phyloP scores from a whole-genome alignment of 768 basidiomycete species.

The Pluteus cervinus region DNA sequence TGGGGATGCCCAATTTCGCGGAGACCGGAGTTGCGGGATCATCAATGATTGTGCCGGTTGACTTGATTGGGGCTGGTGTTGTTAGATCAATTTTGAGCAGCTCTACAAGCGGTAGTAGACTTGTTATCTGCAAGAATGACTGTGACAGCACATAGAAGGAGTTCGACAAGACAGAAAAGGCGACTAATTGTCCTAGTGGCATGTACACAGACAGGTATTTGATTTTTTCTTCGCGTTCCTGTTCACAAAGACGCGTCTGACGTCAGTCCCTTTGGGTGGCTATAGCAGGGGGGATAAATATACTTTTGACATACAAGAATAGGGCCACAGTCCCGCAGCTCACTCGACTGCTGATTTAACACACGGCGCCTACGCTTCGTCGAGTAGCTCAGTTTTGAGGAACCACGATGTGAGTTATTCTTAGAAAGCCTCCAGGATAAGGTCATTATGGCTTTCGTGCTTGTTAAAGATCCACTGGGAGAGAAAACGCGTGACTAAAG shows the following conservation, averaged over 20 bases:
- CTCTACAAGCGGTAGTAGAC: conserved; percentile 2
- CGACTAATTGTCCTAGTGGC: conserved; percentile 68
- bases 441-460: conserved; percentile 24
- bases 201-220: conserved; percentile 61
- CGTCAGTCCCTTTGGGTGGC: not conserved
- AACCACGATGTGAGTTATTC: conserved; percentile 49
- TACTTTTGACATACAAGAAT: conserved; percentile 47
- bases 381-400: conserved; percentile 46
- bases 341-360: conserved; percentile 68
- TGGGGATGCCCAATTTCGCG: too few relatives aligned
- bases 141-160: conserved; percentile 58
- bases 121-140: conserved; percentile 30
- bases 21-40: too few relatives aligned
- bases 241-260: too few relatives aligned
- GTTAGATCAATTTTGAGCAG: conserved; percentile 2
- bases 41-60: too few relatives aligned
- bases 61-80: too few relatives aligned
- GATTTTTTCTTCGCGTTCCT: conserved; percentile 35
- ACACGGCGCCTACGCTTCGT: conserved; percentile 49
- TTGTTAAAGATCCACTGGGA: conserved; percentile 49
- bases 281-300: conserved; percentile 7
- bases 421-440: conserved; percentile 9
- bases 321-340: conserved; percentile 54
- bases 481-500: not conserved
- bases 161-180: conserved; percentile 59